These are phyloP conservation scores for Epithele typhae DNA, from an alignment of 768 basidiomycete genomes.

Conservation along the genomic window DNA sequence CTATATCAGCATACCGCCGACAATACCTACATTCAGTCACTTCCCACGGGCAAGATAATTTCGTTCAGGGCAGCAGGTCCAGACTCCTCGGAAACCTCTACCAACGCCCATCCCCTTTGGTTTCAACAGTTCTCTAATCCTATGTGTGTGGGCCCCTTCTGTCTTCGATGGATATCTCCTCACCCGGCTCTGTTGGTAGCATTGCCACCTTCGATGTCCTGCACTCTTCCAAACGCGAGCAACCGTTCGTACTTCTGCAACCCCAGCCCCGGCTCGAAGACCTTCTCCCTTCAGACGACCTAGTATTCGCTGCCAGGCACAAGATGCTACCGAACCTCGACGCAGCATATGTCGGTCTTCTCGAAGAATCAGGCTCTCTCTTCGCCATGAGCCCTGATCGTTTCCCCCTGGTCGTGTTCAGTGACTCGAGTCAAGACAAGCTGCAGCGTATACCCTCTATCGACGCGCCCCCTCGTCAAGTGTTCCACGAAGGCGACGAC, in stretches of 20 bases:
- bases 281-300: constrained; percentile 50
- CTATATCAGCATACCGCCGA: constrained; percentile 76
- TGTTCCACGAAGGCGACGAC: constrained; percentile 10
- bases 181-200: constrained; percentile 32
- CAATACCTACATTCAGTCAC: constrained; percentile 73
- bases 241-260: constrained; percentile 83
- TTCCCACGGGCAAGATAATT: constrained; percentile 75
- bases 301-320: constrained; percentile 24
- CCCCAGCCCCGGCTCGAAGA: constrained; percentile 75
- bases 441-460: constrained; percentile 17
- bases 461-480: constrained; percentile 30
- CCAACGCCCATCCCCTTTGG: constrained; percentile 50
- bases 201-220: constrained; percentile 84
- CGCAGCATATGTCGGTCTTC: constrained; percentile 77
- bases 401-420: constrained; percentile 80
- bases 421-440: constrained; percentile 33
- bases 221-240: constrained; percentile 36
- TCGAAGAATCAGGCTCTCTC: constrained; percentile 67
- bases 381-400: constrained; percentile 82
- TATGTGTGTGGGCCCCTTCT: constrained; percentile 54
- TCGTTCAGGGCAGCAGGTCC: constrained; percentile 52
- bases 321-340: constrained; percentile 50
- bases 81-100: constrained; percentile 26
- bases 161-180: neutral
- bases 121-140: constrained; percentile 55